Conservation (phyloP, 208 protist species). For the Acanthamoeba triangularis region DNA sequence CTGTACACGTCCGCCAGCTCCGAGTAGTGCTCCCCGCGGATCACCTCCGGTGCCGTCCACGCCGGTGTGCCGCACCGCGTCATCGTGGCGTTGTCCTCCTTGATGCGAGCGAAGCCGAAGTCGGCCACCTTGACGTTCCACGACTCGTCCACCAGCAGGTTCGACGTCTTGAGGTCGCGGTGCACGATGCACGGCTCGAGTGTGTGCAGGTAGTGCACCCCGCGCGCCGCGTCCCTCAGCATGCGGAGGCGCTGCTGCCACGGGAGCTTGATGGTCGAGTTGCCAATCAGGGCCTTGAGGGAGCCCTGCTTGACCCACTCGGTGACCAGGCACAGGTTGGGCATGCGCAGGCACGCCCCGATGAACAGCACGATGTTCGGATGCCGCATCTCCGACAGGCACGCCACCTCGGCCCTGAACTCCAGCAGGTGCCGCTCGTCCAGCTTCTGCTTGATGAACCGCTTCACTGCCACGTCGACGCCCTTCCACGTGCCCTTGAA, state of each 20-base stretch:
- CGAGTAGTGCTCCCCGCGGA: slow-evolving; percentile 8
- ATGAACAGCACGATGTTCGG: slow-evolving; percentile 69
- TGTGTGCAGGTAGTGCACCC: slow-evolving; percentile 49
- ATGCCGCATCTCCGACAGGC: slow-evolving; percentile 38
- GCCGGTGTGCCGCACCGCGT: slow-evolving; percentile 5
- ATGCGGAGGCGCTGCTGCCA: slow-evolving; percentile 26
- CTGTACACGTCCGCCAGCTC: slow-evolving; percentile 39
- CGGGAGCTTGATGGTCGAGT: slow-evolving; percentile 2
- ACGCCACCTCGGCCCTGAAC: slow-evolving; percentile 40
- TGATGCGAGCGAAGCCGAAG: slow-evolving; percentile 46
- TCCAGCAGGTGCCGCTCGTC: slow-evolving; percentile 52
- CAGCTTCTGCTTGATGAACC: slow-evolving; percentile 68
- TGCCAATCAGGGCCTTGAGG: slow-evolving; percentile 1
- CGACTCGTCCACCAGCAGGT: slow-evolving; percentile 33
- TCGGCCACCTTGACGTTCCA: slow-evolving; percentile 72
- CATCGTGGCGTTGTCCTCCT: slow-evolving; percentile 54
- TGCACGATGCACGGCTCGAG: slow-evolving; percentile 55
- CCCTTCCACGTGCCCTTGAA: slow-evolving; percentile 62
- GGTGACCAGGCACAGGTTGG: slow-evolving; percentile 57
- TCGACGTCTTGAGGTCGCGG: slow-evolving; percentile 59
- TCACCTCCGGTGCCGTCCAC: slow-evolving; percentile 64
- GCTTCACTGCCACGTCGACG: slow-evolving; percentile 68
- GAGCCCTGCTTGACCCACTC: slow-evolving; percentile 56
- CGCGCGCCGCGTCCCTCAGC: slow-evolving; percentile 6
- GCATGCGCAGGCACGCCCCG: slow-evolving; percentile 26